Conservation (phyloP, 2,329 filamentous ascomycete species). For the Colletotrichum scovillei region DNA sequence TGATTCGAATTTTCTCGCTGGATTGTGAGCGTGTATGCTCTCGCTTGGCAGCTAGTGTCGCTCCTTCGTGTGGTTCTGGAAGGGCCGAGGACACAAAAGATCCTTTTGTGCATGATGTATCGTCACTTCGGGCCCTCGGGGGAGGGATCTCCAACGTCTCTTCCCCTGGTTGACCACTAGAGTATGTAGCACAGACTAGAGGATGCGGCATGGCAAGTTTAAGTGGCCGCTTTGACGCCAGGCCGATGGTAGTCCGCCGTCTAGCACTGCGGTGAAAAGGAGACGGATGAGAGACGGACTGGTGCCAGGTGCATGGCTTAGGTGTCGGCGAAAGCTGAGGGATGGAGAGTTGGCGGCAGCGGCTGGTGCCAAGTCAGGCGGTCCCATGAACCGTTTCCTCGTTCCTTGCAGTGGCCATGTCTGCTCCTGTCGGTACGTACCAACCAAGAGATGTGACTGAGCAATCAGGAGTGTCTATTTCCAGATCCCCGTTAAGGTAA, state of each 20-base stretch:
- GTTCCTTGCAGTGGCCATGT: conserved; percentile 28
- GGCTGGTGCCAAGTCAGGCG: conserved; percentile 19
- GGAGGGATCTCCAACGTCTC: too few relatives aligned
- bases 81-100: conserved; percentile 30
- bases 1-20: neutral
- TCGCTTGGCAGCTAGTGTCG: conserved; percentile 22
- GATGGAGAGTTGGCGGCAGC: conserved; percentile 14
- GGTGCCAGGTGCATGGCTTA: neutral
- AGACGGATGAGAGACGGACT: neutral
- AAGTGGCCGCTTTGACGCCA: conserved; percentile 21
- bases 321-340: neutral
- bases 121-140: neutral
- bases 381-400: conserved; percentile 16
- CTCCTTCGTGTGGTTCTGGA: conserved; percentile 18
- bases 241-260: conserved; percentile 13
- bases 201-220: conserved; percentile 18
- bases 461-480: neutral
- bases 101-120: conserved; percentile 22
- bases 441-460: neutral
- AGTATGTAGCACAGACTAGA: neutral
- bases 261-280: conserved; percentile 6
- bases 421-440: conserved; percentile 3
- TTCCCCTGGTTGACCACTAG: neutral
- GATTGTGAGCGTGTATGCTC: neutral
- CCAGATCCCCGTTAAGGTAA: conserved; percentile 7